Conservation (phyloP, 2,329 filamentous ascomycete species). For the Byssoonygena ceratinophila region DNA sequence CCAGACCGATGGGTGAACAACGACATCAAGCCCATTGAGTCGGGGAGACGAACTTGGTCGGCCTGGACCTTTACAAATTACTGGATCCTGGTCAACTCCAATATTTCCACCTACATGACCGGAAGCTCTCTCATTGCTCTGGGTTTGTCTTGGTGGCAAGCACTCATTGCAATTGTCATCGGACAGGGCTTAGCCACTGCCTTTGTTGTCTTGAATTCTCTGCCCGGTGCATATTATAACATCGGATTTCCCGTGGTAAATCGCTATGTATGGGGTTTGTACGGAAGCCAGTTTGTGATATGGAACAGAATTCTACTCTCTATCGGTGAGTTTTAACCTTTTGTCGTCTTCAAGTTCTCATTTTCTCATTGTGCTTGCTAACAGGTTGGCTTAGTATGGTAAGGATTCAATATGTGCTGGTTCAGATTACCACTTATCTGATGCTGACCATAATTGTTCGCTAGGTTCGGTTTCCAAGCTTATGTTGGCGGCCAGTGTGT, state of each 20-base stretch:
- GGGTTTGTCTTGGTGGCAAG: constrained; percentile 28
- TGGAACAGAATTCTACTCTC: constrained; percentile 34
- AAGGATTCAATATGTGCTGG: not conserved
- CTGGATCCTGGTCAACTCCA: constrained; percentile 42
- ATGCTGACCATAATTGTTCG: not conserved
- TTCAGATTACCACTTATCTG: not conserved
- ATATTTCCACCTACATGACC: constrained; percentile 27
- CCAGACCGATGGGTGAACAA: constrained; percentile 36
- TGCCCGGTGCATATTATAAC: constrained; percentile 35
- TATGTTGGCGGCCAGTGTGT: constrained; percentile 31
- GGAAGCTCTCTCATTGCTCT: constrained; percentile 29
- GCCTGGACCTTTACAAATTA: constrained; percentile 38
- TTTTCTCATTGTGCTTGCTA: not conserved
- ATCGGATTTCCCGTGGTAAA: constrained; percentile 38
- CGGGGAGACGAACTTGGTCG: constrained; percentile 36
- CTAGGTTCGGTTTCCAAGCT: constrained; percentile 34
- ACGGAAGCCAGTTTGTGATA: constrained; percentile 33
- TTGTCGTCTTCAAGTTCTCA: not conserved
- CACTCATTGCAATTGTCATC: constrained; percentile 24
- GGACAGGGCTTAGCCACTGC: constrained; percentile 32
- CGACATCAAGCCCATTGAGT: constrained; percentile 42
- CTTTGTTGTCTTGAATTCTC: constrained; percentile 30
- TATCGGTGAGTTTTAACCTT: constrained; percentile 19
- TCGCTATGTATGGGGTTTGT: constrained; percentile 37
- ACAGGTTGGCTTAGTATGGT: constrained; percentile 5